Base-by-base conservation (phyloP, 176 grass and related monocot genomes). In the Typha latifolia region DNA sequence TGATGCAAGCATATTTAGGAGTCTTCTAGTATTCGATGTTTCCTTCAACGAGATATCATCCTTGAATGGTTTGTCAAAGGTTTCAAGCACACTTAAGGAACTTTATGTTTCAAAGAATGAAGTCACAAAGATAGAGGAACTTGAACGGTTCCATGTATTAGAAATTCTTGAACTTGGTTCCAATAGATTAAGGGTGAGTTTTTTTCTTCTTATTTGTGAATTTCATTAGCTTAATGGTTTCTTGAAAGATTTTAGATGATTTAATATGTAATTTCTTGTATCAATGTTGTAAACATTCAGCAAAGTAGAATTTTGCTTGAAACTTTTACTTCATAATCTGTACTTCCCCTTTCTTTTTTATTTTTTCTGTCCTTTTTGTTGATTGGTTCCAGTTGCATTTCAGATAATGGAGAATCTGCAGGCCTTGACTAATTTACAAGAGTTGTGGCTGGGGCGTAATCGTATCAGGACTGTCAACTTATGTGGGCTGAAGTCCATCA, bases 91-190 rank as follows among this genome's bases (percentile, higher is more conserved):
- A 69, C 50, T 99, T 29, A 87, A 90, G 70, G 88, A 99, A 74
- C 83, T 99, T 49, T 97, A 99, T 73, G 83, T 99, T 74, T 99
- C 94, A 57, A 99, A 87, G 71, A 99, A 99, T 81, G 94, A 93
- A 84, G 83, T 87, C 48, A 49, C 64, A 50, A 99, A 99, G 61
- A 87, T 99, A 27, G 94, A 99, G 79, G 94, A 85, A 72, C 78
- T 99, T 49, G 89, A 93, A 37, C 94, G 87, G 61, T 90, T 93
- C 43, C 74, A 80, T 80, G 77, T 49, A 12, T 55, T 99, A 61
- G 75, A 87, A 79, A 85, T 99, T 74, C 89, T 99, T 78, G 94
- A 93, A 85, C 94, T 99, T 87, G 94, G 94, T 74, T 92, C 89
- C 69, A 99, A 99, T 75, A 82, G 65, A 77, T 80, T 99, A 81